Evolutionary conservation across 805 yeast species (phyloP).

Genomic region (Jamesozyma gamospora): DNA sequence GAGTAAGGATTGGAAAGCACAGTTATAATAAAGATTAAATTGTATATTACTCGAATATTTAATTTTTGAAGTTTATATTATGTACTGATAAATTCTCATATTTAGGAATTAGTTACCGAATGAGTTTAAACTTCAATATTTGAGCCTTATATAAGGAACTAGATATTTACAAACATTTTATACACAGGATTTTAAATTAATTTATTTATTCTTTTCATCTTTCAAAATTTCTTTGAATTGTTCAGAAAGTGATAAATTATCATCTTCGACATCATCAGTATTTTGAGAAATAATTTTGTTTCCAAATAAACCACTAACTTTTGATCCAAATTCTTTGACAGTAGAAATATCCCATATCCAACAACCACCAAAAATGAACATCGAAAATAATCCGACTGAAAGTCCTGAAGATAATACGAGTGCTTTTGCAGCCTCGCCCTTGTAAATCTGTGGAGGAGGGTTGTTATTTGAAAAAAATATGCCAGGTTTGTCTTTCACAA

Average conservation of each 20-base stretch:
- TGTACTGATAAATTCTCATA: too few relatives aligned
- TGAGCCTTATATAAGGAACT: too few relatives aligned
- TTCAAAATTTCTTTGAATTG: not conserved
- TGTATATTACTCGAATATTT: too few relatives aligned
- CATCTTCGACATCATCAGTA: not conserved
- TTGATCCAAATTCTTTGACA: slow-evolving; percentile 45
- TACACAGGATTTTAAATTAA: too few relatives aligned
- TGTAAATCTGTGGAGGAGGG: slow-evolving; percentile 50
- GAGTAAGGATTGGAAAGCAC: too few relatives aligned
- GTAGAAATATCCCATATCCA: slow-evolving; percentile 72
- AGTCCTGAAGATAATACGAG: slow-evolving; percentile 71
- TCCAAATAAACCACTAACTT: not conserved
- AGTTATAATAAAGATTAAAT: too few relatives aligned
- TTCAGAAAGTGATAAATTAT: not conserved
- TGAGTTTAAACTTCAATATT: too few relatives aligned
- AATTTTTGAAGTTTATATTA: too few relatives aligned
- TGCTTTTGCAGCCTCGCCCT: slow-evolving; percentile 77
- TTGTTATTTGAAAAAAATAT: slow-evolving; percentile 74
- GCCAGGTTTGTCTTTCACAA: slow-evolving; percentile 45
- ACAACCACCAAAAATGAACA: slow-evolving; percentile 63
- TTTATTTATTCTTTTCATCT: not conserved
- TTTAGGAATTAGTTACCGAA: too few relatives aligned
- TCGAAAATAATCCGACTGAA: slow-evolving; percentile 61
- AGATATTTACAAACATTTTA: too few relatives aligned
- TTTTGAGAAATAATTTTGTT: not conserved